Base-by-base conservation (phyloP, 768 basidiomycete species). In the Leccinum pellstonianum region DNA sequence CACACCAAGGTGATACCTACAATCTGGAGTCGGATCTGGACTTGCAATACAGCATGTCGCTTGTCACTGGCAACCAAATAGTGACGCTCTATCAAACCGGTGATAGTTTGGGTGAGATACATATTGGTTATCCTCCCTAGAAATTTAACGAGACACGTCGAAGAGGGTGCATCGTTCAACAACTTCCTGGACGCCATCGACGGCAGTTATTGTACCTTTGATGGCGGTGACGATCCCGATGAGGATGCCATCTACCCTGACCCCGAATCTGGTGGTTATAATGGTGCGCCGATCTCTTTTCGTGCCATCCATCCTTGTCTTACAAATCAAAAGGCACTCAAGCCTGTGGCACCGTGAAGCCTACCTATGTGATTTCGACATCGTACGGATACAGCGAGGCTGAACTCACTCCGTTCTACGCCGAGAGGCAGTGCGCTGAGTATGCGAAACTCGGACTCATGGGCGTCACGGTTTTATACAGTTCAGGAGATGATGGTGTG, bases 371-470 rank as follows among this genome's bases (percentile, higher is more conserved):
- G 33, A 73, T 81, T 56, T 80, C 78, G 6, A 77, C 78, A 2
- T 81, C 80, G 2, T 81, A 82, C 60, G 61, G 62, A 5, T 73
- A 73, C 53, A 69, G 76, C 41, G 80, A 82, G 55, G 72, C 64
- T 12, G 73, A 75, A 19, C 63, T 74, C 41, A 70, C 70, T 1
- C 70, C 71, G 0, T 70, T 71, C 53, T 81, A 80, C 54, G 68
- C 77, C 11, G 60, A 62, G 19, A 72, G 80, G 29, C 80, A 81
- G 63, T 81, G 80, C 54, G 63, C 66, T 21, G 81, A 82, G 66
- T 82, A 81, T 60, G 81, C 70, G 10, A 82, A 82, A 56, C 72
- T 78, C 6, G 76, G 76, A 11, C 60, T 77, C 4, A 66, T 73
- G 71, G 76, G 76, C 17, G 41, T 75, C 27, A 76, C 76, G 4